Evolutionary conservation across 495 filamentous ascomycete species (phyloP).

Genomic region (Saxispiralis lemnorum): DNA sequence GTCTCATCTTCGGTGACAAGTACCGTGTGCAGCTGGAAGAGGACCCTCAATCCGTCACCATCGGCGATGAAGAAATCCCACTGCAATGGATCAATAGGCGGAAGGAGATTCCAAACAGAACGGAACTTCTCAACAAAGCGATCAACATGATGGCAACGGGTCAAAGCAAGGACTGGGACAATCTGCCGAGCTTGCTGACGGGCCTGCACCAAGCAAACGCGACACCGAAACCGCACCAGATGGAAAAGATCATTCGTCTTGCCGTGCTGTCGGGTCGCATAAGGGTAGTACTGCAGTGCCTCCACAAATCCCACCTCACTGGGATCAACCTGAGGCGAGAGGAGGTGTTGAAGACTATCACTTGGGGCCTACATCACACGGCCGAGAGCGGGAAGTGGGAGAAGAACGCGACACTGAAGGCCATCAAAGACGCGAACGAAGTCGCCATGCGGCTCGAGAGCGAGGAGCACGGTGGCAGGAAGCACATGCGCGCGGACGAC

Average conservation of each 20-base stretch:
- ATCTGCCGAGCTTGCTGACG: conserved; percentile 20
- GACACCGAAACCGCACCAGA: conserved; percentile 1
- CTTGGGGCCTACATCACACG: conserved; percentile 13
- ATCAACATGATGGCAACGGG: conserved; percentile 15
- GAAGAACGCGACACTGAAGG: conserved; percentile 14
- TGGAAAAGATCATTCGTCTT: conserved; percentile 19
- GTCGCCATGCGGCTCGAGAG: conserved; percentile 22
- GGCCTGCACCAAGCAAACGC: conserved; percentile 16
- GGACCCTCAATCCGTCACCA: conserved; percentile 20
- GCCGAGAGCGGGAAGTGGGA: conserved; percentile 18
- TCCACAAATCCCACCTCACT: conserved; percentile 18
- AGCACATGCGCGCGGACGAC: conserved; percentile 9
- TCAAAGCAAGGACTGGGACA: conserved; percentile 20
- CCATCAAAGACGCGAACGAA: conserved; percentile 20
- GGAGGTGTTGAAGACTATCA: conserved; percentile 13
- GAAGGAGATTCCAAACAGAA: conserved; percentile 19
- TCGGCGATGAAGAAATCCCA: conserved; percentile 23
- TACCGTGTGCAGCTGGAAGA: conserved; percentile 15
- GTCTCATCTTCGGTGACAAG: conserved; percentile 20
- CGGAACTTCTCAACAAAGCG: conserved; percentile 9
- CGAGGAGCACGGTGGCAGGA: conserved; percentile 16
- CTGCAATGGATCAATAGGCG: conserved; percentile 21
- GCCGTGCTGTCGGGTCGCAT: conserved; percentile 14
- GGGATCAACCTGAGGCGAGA: conserved; percentile 15
- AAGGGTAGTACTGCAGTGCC: conserved; percentile 18